Evolutionary conservation across 2,329 filamentous ascomycete genomes (phyloP), one percentile per base, ranked within the genome.

Genomic region (Thielaviopsis ethacetica): DNA sequence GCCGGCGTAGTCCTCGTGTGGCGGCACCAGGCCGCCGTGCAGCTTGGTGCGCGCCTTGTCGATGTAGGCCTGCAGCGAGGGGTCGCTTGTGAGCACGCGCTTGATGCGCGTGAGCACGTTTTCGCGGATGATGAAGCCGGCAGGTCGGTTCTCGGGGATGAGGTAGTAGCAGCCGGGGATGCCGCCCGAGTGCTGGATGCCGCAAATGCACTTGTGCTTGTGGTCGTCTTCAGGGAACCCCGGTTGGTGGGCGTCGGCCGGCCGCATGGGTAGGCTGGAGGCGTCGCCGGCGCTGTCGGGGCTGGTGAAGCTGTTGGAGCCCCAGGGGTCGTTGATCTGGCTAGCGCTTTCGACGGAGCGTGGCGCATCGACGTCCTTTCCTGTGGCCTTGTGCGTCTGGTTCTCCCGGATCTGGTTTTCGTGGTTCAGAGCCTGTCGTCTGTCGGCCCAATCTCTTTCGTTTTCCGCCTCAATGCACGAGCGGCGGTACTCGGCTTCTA

Each of bases 131-230:
- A 56, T 15, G 30, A 61, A 61, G 30, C 24, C 21, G 5, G n/a
- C n/a, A 5, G 47, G 59, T 10, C 59, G 56, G n/a, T 50, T 34
- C 53, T 61, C 56, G n/a, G 59, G 59, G 5, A 61, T 47, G 6
- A 57, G 54, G 53, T 61, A 61, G 53, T 44, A 61, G 27, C 59
- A 61, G 30, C 27, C 53, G 3, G 56, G 53, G 17, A 61, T 58
- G 9, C 59, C 59, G 7, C 59, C 59, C 15, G 44, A 15, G 41
- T 61, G 59, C 5, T 19, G 3, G n/a, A 61, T 54, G 44, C 56
- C 56, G 41, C 59, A 61, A 26, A 61, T 54, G 19, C 59, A 61
- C 5, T 19, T 26, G 41, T 55, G 59, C 2, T 44, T 27, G 22
- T 58, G 56, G 53, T 61, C 59, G 34, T 30, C 56, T 13, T 55